Evolutionary conservation across 2,329 filamentous ascomycete species (phyloP), one percentile per base, ranked within the genome.

Genomic region (Tolypocladium ovalisporum): DNA sequence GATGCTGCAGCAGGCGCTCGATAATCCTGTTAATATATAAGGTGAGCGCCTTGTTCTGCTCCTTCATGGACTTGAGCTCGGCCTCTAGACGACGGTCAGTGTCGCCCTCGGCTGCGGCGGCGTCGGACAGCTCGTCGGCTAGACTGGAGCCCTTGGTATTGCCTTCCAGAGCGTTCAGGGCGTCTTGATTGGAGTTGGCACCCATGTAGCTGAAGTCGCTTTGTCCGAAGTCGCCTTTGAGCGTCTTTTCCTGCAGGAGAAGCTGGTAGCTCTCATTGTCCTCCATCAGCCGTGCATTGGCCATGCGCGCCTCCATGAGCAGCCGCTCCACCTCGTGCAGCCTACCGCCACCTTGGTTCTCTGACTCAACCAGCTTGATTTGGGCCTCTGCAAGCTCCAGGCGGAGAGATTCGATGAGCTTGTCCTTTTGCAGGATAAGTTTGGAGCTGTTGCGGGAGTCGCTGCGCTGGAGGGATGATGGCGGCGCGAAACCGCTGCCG

Each of bases 11-110:
- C 51, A 99, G 83, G 57, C 94, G 88, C 71, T 94, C 94, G 70
- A 99, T 96, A 71, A 99, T 97, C 76, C 94, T 96, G 82, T 97
- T 96, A 78, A 99, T 97, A 76, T 99, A 99, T 62, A 97, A 79
- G 29, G 91, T 96, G 65, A 99, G 79, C 35, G 94, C 94, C 77
- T 97, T 97, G 79, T 99, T 97, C 76, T 96, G 87, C 70, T 96
- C 93, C 75, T 89, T 93, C 65, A 90, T 77, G 10, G 83, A 80
- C 72, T 88, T 90, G 63, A 94, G 73, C 66, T 97, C 93, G 13
- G 79, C 74, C 69, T 97, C 92, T 15, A 94, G 78, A 55, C 84
- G 84, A 65, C 86, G 86, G 62, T 83, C 79, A 52, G 74, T 75
- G 57, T 85, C 82, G 62, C 76, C 74, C 60, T 88, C 85, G 49